phyloP scores from a whole-genome alignment of 176 grass and related monocot species.

The sorghum (Sorghum bicolor) region Sorghum_bicolor_NCBIv3 NC_012872.2:66734501-66735000 shows the following conservation, averaged over 20 bases:
- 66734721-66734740: not conserved
- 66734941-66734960: slow-evolving; percentile 43
- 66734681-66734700: not conserved
- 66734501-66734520: not conserved
- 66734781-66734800: slow-evolving; percentile 97
- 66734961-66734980: slow-evolving; percentile 39
- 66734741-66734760: not conserved
- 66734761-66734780: not conserved
- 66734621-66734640: slow-evolving; percentile 97
- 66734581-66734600: slow-evolving; percentile 96
- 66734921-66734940: slow-evolving; percentile 76
- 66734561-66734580: slow-evolving; percentile 89
- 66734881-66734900: slow-evolving; percentile 99
- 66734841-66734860: slow-evolving; percentile 98
- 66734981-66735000: slow-evolving; percentile 50
- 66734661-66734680: slow-evolving; percentile 97
- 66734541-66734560: slow-evolving; percentile 87
- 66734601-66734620: slow-evolving; percentile 92
- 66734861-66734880: slow-evolving; percentile 97
- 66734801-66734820: slow-evolving; percentile 99
- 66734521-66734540: slow-evolving; percentile 8
- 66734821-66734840: slow-evolving; percentile 99
- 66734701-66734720: slow-evolving; percentile 4
- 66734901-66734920: slow-evolving; percentile 95
- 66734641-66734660: slow-evolving; percentile 97